Conservation (phyloP, 75 land plant species). For the Ceratopteris richardii region DNA sequence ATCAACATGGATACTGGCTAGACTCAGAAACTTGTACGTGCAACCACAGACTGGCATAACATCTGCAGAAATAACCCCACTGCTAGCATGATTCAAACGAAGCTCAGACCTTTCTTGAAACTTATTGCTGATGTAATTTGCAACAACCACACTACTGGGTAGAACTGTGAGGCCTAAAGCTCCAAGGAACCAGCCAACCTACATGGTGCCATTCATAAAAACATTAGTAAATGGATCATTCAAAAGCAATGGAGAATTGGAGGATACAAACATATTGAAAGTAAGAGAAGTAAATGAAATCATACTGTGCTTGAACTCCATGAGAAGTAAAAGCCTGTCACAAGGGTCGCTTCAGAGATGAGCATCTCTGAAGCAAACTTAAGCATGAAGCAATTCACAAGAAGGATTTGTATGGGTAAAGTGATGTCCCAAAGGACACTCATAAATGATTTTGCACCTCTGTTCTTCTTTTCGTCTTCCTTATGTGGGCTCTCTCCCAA, state of each 20-base stretch:
- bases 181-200: constrained; percentile 26
- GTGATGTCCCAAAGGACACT: constrained; percentile 20
- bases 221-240: not conserved
- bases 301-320: constrained; percentile 24
- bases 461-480: constrained; percentile 7
- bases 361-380: constrained; percentile 34
- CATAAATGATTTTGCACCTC: constrained; percentile 6
- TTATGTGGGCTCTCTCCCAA: not conserved
- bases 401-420: constrained; percentile 20
- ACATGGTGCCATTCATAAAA: not conserved
- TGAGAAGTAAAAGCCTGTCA: constrained; percentile 18
- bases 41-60: too few species aligned
- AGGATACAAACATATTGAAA: too few species aligned
- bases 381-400: constrained; percentile 27
- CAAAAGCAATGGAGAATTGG: too few species aligned
- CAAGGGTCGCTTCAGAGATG: constrained; percentile 23
- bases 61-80: too few species aligned
- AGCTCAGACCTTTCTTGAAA: constrained; percentile 20
- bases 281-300: not conserved
- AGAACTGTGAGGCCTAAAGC: constrained; percentile 24
- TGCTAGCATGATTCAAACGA: too few species aligned
- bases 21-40: too few species aligned
- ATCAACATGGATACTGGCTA: too few species aligned
- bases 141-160: constrained; percentile 29
- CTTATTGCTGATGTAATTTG: constrained; percentile 30